Evolutionary conservation across 495 filamentous ascomycete species (phyloP).

Genomic region (Entonaema liquescens): DNA sequence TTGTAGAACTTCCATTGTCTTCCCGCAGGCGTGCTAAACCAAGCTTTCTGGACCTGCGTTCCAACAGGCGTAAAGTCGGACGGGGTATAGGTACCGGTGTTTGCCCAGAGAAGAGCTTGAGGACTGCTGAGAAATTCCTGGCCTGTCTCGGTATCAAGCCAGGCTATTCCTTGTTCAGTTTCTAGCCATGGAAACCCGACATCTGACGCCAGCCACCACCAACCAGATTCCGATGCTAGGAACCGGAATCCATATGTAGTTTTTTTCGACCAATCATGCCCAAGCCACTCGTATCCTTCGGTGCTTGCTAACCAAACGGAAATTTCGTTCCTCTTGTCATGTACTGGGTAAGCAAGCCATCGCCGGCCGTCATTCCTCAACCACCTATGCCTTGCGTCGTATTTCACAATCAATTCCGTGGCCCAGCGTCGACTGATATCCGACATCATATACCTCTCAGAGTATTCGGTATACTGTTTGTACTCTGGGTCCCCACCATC

Average conservation of each 20-base stretch:
- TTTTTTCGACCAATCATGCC: neutral
- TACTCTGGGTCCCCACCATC: neutral
- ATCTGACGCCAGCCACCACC: conserved; percentile 29
- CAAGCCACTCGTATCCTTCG: conserved; percentile 24
- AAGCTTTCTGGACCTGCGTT: conserved; percentile 15
- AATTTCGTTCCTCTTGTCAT: conserved; percentile 1
- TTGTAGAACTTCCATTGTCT: conserved; percentile 1
- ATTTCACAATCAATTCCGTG: neutral
- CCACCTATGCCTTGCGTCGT: neutral
- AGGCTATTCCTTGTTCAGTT: conserved; percentile 9
- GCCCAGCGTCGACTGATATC: neutral
- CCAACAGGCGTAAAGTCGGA: neutral
- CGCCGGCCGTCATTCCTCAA: neutral
- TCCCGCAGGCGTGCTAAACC: conserved; percentile 3
- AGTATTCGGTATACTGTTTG: neutral
- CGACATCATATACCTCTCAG: conserved; percentile 19
- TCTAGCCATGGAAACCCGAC: conserved; percentile 21
- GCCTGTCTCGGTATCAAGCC: conserved; percentile 5
- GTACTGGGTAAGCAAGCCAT: conserved; percentile 7
- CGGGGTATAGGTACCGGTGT: conserved; percentile 2
- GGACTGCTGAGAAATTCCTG: conserved; percentile 8
- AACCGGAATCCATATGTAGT: neutral
- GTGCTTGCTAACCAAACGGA: conserved; percentile 13
- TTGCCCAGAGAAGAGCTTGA: conserved; percentile 22
- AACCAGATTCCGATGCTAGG: conserved; percentile 9